Conservation (phyloP, 1,284 basidiomycete species). For the Ustilago esculenta region DNA sequence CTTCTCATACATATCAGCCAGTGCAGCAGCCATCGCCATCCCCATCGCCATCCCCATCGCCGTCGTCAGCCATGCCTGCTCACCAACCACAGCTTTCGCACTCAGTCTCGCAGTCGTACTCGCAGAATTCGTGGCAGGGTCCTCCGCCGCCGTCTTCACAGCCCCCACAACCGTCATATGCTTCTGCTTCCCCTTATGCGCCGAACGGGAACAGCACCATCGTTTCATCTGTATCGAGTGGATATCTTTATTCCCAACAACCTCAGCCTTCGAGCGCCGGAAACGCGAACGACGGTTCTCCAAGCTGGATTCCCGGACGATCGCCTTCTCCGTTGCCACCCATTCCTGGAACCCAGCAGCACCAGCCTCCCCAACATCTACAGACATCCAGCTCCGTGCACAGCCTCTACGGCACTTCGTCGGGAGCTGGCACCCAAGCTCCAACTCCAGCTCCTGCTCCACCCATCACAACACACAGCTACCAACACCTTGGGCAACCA, state of each 20-base stretch:
- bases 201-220: conserved; percentile 7
- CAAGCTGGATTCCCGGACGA: conserved; percentile 14
- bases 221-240: conserved; percentile 20
- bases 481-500: conserved; percentile 3
- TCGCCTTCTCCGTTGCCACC: conserved; percentile 33
- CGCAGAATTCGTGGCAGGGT: conserved; percentile 25
- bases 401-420: conserved; percentile 6
- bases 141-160: conserved; percentile 12
- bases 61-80: conserved; percentile 6
- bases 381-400: conserved; percentile 7
- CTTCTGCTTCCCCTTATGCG: not conserved
- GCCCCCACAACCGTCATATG: conserved; percentile 15
- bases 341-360: conserved; percentile 14
- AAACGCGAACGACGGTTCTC: not conserved
- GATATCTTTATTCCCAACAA: conserved; percentile 32
- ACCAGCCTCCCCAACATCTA: conserved; percentile 12
- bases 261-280: not conserved
- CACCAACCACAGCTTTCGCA: conserved; percentile 18
- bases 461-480: not conserved
- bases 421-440: not conserved
- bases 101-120: conserved; percentile 12
- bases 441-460: conserved; percentile 6
- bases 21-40: conserved; percentile 32
- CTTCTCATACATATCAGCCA: conserved; percentile 32
- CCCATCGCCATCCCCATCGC: conserved; percentile 34